Percentiles rank a stretch among this genome's conserved stretches.
phyloP scores from a whole-genome alignment of 495 filamentous ascomycete genomes.

The Aspergillus bridgeri region DNA sequence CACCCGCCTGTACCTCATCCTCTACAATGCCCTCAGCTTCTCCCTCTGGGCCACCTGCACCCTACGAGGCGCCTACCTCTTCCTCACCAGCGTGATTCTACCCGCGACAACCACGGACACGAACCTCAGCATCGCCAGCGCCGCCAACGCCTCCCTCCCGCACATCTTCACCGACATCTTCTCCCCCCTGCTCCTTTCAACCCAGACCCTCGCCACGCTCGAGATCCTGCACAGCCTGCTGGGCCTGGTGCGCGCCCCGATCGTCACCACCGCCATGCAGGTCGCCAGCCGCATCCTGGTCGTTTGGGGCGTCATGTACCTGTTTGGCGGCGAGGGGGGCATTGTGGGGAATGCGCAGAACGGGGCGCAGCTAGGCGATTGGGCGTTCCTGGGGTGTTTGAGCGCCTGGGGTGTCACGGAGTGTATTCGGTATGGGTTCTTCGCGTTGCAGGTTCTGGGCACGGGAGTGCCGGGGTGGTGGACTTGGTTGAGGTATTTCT shows the following conservation, averaged over 20 bases:
- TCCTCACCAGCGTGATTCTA: constrained; percentile 15
- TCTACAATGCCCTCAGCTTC: constrained; percentile 78
- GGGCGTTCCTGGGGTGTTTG: constrained; percentile 49
- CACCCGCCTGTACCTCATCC: constrained; percentile 59
- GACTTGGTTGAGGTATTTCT: constrained; percentile 66
- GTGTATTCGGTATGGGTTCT: constrained; percentile 84
- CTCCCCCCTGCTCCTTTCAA: constrained; percentile 67
- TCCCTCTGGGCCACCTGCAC: constrained; percentile 73
- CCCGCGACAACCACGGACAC: background rate
- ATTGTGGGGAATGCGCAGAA: constrained; percentile 27
- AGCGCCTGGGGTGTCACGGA: constrained; percentile 83
- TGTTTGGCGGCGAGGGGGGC: constrained; percentile 42
- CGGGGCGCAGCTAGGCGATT: constrained; percentile 33
- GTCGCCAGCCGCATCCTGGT: constrained; percentile 78
- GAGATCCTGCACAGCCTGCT: constrained; percentile 73
- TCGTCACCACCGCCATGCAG: constrained; percentile 86
- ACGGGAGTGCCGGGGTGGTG: constrained; percentile 56
- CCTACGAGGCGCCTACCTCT: constrained; percentile 51
- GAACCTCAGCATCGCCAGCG: constrained; percentile 9
- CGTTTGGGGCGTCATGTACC: constrained; percentile 72
- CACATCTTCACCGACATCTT: constrained; percentile 53
- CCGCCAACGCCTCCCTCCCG: constrained; percentile 30
- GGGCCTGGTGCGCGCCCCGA: constrained; percentile 79
- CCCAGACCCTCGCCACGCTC: constrained; percentile 76
- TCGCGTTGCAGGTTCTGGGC: constrained; percentile 66